These are phyloP conservation scores for Botrytis sinoallii DNA, from an alignment of 2,329 filamentous ascomycete genomes.

Conservation along the genomic window DNA sequence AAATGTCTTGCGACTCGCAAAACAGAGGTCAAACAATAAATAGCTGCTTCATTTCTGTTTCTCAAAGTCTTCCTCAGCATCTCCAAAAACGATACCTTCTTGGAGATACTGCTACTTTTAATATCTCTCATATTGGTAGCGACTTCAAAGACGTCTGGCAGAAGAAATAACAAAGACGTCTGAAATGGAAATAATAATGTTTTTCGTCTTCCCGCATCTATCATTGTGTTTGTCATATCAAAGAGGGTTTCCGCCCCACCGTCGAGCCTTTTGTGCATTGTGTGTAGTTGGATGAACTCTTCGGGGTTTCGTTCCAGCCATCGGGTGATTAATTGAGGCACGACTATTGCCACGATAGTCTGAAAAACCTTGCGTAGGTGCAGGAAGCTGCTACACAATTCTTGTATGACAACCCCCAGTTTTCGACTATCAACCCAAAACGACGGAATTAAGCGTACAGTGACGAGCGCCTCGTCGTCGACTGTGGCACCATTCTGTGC, in stretches of 20 bases:
- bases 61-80: conserved; percentile 59
- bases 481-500: conserved; percentile 26
- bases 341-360: conserved; percentile 58
- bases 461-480: conserved; percentile 47
- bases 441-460: conserved; percentile 58
- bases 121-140: conserved; percentile 64
- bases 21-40: conserved; percentile 62
- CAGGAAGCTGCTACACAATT: conserved; percentile 64
- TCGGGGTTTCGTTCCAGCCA: conserved; percentile 64
- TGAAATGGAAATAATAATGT: conserved; percentile 60
- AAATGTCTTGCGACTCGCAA: conserved; percentile 64
- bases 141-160: conserved; percentile 68
- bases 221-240: conserved; percentile 63
- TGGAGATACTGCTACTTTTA: conserved; percentile 59
- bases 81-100: conserved; percentile 65
- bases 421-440: conserved; percentile 64
- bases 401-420: conserved; percentile 59
- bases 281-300: conserved; percentile 64
- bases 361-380: conserved; percentile 64
- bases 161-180: conserved; percentile 58
- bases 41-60: conserved; percentile 63
- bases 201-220: conserved; percentile 55
- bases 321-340: conserved; percentile 60
- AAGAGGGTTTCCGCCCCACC: conserved; percentile 65
- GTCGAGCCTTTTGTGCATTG: conserved; percentile 59